phyloP scores from a whole-genome alignment of 2,329 filamentous ascomycete species.

The Sclerotinia glacialis region DNA sequence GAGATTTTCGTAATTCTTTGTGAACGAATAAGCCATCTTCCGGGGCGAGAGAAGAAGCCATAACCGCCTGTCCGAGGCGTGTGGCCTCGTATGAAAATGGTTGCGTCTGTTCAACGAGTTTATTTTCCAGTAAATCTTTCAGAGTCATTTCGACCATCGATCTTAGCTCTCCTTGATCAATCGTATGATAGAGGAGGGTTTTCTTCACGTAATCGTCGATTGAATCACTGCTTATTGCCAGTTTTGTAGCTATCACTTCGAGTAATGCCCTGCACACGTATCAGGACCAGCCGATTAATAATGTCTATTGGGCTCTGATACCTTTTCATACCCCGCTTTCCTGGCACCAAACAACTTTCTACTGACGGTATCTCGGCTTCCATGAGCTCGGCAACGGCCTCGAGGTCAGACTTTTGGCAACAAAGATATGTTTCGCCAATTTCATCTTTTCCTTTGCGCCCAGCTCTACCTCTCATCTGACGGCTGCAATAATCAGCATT shows the following conservation, averaged over 20 bases:
- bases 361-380: slow-evolving; percentile 69
- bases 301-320: slow-evolving; percentile 35
- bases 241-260: slow-evolving; percentile 65
- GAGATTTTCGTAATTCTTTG: slow-evolving; percentile 62
- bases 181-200: slow-evolving; percentile 62
- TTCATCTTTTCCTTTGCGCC: slow-evolving; percentile 75
- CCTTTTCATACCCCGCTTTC: slow-evolving; percentile 67
- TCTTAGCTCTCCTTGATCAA: slow-evolving; percentile 49
- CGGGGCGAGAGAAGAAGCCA: slow-evolving; percentile 69
- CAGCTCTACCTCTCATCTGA: slow-evolving; percentile 77
- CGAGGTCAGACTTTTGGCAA: slow-evolving; percentile 65
- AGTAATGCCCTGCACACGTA: slow-evolving; percentile 58
- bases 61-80: slow-evolving; percentile 65
- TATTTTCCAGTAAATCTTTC: slow-evolving; percentile 52
- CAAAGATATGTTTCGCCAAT: slow-evolving; percentile 76
- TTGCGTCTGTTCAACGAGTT: slow-evolving; percentile 53
- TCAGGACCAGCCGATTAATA: slow-evolving; percentile 12
- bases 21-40: slow-evolving; percentile 74
- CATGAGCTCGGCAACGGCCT: slow-evolving; percentile 67
- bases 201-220: slow-evolving; percentile 66
- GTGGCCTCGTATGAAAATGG: slow-evolving; percentile 58
- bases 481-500: slow-evolving; percentile 45
- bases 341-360: slow-evolving; percentile 64
- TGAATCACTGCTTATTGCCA: slow-evolving; percentile 63
- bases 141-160: slow-evolving; percentile 58